These are phyloP conservation scores for Carpinus fangiana DNA, from an alignment of 306 rosid genomes.

Conservation along the genomic window DNA sequence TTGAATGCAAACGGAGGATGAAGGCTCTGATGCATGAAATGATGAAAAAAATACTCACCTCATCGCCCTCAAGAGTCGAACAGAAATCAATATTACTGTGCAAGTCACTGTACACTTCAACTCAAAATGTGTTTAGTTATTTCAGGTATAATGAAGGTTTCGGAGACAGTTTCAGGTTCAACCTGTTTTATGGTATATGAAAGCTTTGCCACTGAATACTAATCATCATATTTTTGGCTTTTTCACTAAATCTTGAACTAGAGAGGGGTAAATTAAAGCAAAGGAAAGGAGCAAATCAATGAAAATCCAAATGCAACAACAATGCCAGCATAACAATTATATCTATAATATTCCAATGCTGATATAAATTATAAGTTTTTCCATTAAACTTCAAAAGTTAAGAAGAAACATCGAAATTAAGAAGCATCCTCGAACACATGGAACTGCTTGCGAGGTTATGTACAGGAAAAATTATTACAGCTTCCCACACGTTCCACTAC, in stretches of 20 bases:
- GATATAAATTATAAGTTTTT: not conserved
- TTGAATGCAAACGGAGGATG: too few species aligned
- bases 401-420: not conserved
- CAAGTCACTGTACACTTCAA: too few species aligned
- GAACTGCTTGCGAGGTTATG: constrained; percentile 23
- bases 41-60: too few species aligned
- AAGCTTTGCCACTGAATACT: too few species aligned
- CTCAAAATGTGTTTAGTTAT: too few species aligned
- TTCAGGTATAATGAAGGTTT: too few species aligned
- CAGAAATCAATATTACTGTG: too few species aligned
- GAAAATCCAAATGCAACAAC: not conserved
- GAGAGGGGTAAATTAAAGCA: not conserved
- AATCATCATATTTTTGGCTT: too few species aligned
- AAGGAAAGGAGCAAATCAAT: not conserved
- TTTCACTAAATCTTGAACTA: not conserved
- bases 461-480: constrained; percentile 24
- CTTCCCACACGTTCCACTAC: constrained; percentile 18
- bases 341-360: not conserved
- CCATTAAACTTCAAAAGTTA: not conserved
- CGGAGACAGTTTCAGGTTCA: too few species aligned
- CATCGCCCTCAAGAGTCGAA: too few species aligned
- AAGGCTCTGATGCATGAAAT: too few species aligned
- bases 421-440: not conserved
- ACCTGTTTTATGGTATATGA: too few species aligned
- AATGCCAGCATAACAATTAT: constrained; percentile 4